Evolutionary conservation across 257 asterid species (phyloP).

Genomic region (Catharanthus roseus): DNA sequence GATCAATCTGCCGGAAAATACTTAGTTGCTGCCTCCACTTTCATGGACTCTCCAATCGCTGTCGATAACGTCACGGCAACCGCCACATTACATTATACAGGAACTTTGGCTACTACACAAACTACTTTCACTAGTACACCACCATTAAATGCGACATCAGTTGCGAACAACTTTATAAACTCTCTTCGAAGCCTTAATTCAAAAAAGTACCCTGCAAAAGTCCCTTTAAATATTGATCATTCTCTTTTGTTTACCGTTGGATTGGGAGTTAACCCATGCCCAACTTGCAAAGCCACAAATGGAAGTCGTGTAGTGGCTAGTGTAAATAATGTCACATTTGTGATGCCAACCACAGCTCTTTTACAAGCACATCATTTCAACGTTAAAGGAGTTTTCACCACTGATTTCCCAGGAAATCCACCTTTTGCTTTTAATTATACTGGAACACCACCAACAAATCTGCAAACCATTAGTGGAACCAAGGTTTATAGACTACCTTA

Average conservation of each 20-base stretch:
- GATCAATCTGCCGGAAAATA: slow-evolving; percentile 50
- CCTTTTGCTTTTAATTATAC: slow-evolving; percentile 54
- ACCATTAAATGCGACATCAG: slow-evolving; percentile 54
- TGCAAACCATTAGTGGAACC: slow-evolving; percentile 55
- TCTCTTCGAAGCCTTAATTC: slow-evolving; percentile 69
- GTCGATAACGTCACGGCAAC: slow-evolving; percentile 79
- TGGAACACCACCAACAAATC: slow-evolving; percentile 40
- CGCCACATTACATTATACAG: slow-evolving; percentile 74
- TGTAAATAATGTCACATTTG: slow-evolving; percentile 70
- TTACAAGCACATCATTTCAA: slow-evolving; percentile 64
- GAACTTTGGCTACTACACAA: slow-evolving; percentile 42
- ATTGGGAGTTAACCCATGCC: slow-evolving; percentile 72
- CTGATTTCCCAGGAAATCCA: slow-evolving; percentile 80
- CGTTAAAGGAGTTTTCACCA: slow-evolving; percentile 58
- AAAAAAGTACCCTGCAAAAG: slow-evolving; percentile 57
- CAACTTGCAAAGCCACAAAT: slow-evolving; percentile 56
- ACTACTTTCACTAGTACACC: slow-evolving; percentile 48
- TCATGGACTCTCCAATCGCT: slow-evolving; percentile 58
- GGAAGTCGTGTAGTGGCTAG: slow-evolving; percentile 70
- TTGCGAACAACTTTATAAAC: slow-evolving; percentile 51
- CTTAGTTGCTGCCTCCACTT: slow-evolving; percentile 67
- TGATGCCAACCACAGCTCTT: slow-evolving; percentile 69
- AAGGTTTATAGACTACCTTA: slow-evolving; percentile 53
- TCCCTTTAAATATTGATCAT: slow-evolving; percentile 54
- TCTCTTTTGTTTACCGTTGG: slow-evolving; percentile 63